Conservation (phyloP, 495 filamentous ascomycete genomes). For the Annulohypoxylon stygium region DNA sequence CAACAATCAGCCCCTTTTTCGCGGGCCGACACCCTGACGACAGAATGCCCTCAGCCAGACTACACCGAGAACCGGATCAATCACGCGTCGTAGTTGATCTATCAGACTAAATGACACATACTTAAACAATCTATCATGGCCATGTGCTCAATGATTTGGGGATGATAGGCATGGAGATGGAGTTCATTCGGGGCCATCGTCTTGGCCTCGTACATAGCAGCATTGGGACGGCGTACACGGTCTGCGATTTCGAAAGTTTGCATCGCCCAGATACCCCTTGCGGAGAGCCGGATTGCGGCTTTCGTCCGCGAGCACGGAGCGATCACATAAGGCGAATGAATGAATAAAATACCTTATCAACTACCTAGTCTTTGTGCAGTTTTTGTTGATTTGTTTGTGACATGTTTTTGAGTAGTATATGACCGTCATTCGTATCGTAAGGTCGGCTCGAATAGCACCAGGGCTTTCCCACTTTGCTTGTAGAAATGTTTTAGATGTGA, state of each 20-base stretch:
- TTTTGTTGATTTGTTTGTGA: neutral
- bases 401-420: neutral
- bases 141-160: neutral
- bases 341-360: neutral
- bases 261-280: constrained; percentile 42
- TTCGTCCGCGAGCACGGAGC: constrained; percentile 5
- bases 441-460: no score
- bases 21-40: constrained; percentile 33
- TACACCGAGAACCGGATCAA: constrained; percentile 25
- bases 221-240: constrained; percentile 38
- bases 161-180: neutral
- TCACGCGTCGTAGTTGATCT: constrained; percentile 27
- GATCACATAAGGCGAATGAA: constrained; percentile 24
- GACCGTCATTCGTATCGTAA: no score
- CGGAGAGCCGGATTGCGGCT: constrained; percentile 21
- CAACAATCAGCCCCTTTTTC: constrained; percentile 30
- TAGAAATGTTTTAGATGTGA: neutral
- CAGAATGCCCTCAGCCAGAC: constrained; percentile 34
- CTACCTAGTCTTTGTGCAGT: neutral
- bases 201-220: constrained; percentile 33
- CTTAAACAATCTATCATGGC: neutral
- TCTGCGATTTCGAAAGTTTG: constrained; percentile 14
- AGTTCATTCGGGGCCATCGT: constrained; percentile 9
- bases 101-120: constrained; percentile 29
- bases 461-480: no score